These are phyloP conservation scores for Malus hybrid DNA, from an alignment of 331 rosid genomes.

Conservation along the genomic window DNA sequence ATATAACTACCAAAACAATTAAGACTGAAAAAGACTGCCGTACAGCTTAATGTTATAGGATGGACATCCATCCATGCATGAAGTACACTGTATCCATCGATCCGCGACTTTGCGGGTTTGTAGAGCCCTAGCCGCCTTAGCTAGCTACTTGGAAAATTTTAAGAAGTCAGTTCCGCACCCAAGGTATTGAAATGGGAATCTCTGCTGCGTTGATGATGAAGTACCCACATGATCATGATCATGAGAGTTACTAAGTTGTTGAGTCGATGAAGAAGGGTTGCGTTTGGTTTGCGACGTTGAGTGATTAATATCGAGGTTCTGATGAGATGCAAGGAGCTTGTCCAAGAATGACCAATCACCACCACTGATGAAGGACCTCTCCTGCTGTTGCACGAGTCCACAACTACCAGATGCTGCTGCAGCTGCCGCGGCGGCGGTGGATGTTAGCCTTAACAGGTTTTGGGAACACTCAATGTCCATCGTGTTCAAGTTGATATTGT, in stretches of 20 bases:
- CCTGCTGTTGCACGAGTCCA: slow-evolving; percentile 34
- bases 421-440: background rate
- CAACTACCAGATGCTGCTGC: slow-evolving; percentile 15
- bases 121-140: background rate
- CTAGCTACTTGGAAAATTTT: slow-evolving; percentile 52
- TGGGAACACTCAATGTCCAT: slow-evolving; percentile 62
- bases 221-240: slow-evolving; percentile 13
- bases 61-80: background rate
- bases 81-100: background rate
- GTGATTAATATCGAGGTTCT: slow-evolving; percentile 1
- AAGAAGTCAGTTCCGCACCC: slow-evolving; percentile 49
- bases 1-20: slow-evolving; percentile 2
- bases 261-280: slow-evolving; percentile 11
- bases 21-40: background rate
- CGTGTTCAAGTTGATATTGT: slow-evolving; percentile 28
- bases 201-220: slow-evolving; percentile 37
- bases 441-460: slow-evolving; percentile 51
- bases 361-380: slow-evolving; percentile 22
- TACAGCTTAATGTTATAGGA: background rate
- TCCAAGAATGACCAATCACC: slow-evolving; percentile 95
- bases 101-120: background rate
- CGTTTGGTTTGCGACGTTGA: slow-evolving; percentile 18
- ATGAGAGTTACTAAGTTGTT: background rate
- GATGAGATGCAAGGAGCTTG: slow-evolving; percentile 62
- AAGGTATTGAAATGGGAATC: slow-evolving; percentile 70